Evolutionary conservation across 2,329 filamentous ascomycete genomes (phyloP), one percentile per base, ranked within the genome.

Genomic region (Ceratocystis cubensis): DNA sequence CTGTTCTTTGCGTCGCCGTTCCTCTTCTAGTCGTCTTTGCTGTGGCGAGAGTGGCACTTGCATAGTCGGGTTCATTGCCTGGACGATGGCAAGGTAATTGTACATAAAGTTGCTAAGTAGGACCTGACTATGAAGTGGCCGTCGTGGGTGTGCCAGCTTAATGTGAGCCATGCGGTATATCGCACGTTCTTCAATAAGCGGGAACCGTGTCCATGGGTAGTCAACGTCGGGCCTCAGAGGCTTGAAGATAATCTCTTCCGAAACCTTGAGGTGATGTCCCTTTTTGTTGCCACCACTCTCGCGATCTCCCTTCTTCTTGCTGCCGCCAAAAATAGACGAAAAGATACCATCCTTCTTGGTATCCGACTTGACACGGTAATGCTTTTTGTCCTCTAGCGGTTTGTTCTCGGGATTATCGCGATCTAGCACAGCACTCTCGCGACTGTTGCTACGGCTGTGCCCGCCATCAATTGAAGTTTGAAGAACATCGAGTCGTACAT

Each of bases 101-200:
- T 99, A 99, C 94, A 99, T 99, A 76, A 99, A 99, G 75, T 99
- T 99, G 77, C 92, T 96, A 71, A 99, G 83, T 68, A 99, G 80
- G 25, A 99, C 94, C 75, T 99, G 94, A 68, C 93, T 96, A 73
- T 96, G 88, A 64, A 99, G 78, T 50, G 93, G 89, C 66, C 94
- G 87, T 57, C 93, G 87, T 46, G 94, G 94, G 73, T 99, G 97
- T n/a, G 94, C 94, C 69, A 99, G 84, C 76, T 99, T 99, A 77
- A 97, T 95, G 74, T 99, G 94, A 20, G 94, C 94, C 90, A 99
- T 96, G 69, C 94, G 86, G 76, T 99, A 99, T 68, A 99, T 99
- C 22, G 94, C 94, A 68, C 94, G 84, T 78, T 99, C 94, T 75
- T 97, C 93, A 65, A 96, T 80, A 65, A 99, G 93, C 13, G 91